phyloP scores from a whole-genome alignment of 768 basidiomycete genomes.

The Suillus lakei region DNA sequence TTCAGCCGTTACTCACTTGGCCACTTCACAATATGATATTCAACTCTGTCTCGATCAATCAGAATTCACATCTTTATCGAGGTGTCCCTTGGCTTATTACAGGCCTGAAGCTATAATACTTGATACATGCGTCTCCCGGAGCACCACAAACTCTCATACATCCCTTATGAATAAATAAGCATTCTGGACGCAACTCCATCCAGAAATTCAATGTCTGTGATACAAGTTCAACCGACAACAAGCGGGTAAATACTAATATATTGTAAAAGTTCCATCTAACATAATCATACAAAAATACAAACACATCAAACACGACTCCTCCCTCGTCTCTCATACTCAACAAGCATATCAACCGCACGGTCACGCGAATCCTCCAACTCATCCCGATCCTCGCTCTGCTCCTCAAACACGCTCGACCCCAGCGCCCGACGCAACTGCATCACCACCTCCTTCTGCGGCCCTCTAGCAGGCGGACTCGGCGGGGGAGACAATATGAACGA shows the following conservation, averaged over 20 bases:
- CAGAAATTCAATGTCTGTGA: not conserved
- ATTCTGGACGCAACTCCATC: no score
- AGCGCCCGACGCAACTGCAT: slow-evolving; percentile 58
- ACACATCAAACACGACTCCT: slow-evolving; percentile 38
- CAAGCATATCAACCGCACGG: slow-evolving; percentile 74
- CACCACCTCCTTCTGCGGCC: slow-evolving; percentile 38
- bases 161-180: no score
- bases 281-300: not conserved
- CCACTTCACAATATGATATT: no score
- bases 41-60: no score
- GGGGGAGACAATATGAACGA: slow-evolving; percentile 59
- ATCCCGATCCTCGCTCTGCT: slow-evolving; percentile 36
- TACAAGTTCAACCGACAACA: not conserved
- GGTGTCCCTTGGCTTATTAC: no score
- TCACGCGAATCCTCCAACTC: slow-evolving; percentile 77
- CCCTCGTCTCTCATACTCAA: slow-evolving; percentile 39
- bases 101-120: no score
- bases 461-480: slow-evolving; percentile 51
- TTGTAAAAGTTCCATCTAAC: not conserved
- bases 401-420: slow-evolving; percentile 56
- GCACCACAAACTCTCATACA: no score
- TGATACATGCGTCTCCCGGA: no score
- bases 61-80: no score
- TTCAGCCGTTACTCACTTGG: no score
- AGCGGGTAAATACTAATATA: slow-evolving; percentile 4